Evolutionary conservation across 257 asterid genomes (phyloP), one percentile per base, ranked within the genome.

Genomic region (Galeopsis tetrahit): DNA sequence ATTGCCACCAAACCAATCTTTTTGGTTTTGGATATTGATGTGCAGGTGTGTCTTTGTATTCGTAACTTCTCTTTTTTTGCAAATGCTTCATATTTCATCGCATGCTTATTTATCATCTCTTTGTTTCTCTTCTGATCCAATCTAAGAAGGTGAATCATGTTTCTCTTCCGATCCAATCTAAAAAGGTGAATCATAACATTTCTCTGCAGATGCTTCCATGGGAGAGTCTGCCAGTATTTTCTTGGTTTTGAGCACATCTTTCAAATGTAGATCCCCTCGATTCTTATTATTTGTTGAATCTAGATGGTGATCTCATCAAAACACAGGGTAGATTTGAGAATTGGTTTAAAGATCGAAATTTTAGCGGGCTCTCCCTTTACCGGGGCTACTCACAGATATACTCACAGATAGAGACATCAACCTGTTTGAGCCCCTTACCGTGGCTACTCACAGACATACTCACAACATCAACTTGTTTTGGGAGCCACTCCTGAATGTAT

Each of bases 351-450:
- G 86, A 87, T 86, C 95, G 88, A 78, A 78, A 80, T 95, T 32
- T 73, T 83, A 7, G 99, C 95, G 0, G 98, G 99, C 44, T 92
- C 98, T 38, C 98, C 98, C 3, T 85, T 92, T 59, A 86, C 79
- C 59, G 81, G 90, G 11, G 98, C 98, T 64, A 92, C 90, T 76
- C 67, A n/a, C n/a, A n/a, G n/a, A n/a, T 95, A 66, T 95, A 49
- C 97, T 95, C 49, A 95, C 99, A 0, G 99, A 95, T 72, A 95
- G 85, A 74, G 99, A 95, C 78, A 95, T 95, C 2, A 98, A 95
- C 77, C 86, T 97, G 70, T 95, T 95, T 66, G 97, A n/a, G n/a
- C n/a, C n/a, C n/a, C n/a, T n/a, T n/a, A n/a, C n/a, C n/a, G n/a
- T n/a, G n/a, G n/a, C n/a, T n/a, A n/a, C n/a, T n/a, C n/a, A n/a